These are phyloP conservation scores for Cordyceps javanica DNA, from an alignment of 2,329 filamentous ascomycete genomes.

Conservation along the genomic window DNA sequence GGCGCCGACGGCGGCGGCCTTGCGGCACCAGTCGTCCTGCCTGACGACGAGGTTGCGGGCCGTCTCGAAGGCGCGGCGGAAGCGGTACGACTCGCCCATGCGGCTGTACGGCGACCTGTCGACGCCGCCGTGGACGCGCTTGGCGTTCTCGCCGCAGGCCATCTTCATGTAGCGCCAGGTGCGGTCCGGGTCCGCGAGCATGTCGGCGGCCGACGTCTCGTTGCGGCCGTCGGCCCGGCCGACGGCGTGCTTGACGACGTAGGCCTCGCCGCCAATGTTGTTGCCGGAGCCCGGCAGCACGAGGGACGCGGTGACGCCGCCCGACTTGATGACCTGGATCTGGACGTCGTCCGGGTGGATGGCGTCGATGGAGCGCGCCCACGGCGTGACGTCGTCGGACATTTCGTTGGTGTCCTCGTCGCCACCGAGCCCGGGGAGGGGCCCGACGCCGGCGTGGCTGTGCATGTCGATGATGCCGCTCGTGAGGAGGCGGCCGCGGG, in stretches of 20 bases:
- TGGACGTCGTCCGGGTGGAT: constrained; percentile 59
- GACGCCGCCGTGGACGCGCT: constrained; percentile 50
- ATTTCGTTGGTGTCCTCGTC: constrained; percentile 59
- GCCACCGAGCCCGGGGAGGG: constrained; percentile 48
- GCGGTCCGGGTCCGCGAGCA: constrained; percentile 60
- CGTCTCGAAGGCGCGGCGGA: constrained; percentile 61
- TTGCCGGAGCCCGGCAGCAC: constrained; percentile 64
- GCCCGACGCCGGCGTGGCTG: constrained; percentile 55
- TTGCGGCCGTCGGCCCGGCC: constrained; percentile 52
- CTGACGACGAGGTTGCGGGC: constrained; percentile 48
- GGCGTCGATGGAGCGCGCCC: constrained; percentile 60
- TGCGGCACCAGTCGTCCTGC: constrained; percentile 63
- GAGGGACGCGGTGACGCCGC: constrained; percentile 64
- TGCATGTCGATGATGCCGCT: constrained; percentile 68
- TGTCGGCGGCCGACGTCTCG: constrained; percentile 56
- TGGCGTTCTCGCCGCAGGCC: constrained; percentile 68
- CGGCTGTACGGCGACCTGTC: constrained; percentile 52
- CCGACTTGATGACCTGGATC: constrained; percentile 63
- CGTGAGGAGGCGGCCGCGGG: constrained; percentile 55
- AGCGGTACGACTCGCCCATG: constrained; percentile 63
- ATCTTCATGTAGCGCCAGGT: constrained; percentile 70
- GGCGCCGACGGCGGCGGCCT: constrained; percentile 44
- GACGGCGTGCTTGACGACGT: constrained; percentile 61
- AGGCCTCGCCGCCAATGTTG: constrained; percentile 68
- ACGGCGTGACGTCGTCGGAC: constrained; percentile 59